Evolutionary conservation across 305 asterid genomes (phyloP).

Genomic region (Rubia tinctorum): DNA sequence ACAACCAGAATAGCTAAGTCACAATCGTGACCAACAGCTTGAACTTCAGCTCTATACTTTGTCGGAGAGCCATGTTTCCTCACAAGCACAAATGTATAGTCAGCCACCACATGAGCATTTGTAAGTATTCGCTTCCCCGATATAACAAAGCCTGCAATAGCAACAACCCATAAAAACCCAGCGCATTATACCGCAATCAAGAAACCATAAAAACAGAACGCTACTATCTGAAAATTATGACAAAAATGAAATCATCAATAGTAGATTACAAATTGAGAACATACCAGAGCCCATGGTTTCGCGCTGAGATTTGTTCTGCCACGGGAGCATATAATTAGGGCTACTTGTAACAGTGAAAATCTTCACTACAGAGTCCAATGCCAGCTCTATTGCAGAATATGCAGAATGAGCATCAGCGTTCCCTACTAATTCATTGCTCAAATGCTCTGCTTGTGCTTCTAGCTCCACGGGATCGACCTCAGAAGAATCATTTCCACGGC

Average conservation of each 20-base stretch:
- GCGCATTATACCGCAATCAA: background rate
- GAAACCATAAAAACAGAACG: background rate
- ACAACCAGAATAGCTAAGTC: constrained; percentile 89
- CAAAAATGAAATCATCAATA: background rate
- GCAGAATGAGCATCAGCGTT: constrained; percentile 23
- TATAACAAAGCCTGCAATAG: constrained; percentile 67
- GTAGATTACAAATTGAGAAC: background rate
- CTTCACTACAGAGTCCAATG: constrained; percentile 92
- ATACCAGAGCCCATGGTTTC: constrained; percentile 95
- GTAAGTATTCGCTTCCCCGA: constrained; percentile 80
- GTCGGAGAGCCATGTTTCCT: constrained; percentile 94
- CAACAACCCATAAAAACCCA: background rate
- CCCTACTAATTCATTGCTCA: constrained; percentile 36
- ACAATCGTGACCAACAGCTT: constrained; percentile 95
- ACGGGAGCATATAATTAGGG: constrained; percentile 83
- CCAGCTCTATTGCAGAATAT: constrained; percentile 68
- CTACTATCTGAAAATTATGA: background rate
- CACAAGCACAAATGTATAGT: constrained; percentile 89
- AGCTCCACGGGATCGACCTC: background rate
- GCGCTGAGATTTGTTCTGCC: constrained; percentile 97
- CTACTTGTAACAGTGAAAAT: constrained; percentile 84
- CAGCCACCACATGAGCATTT: constrained; percentile 98
- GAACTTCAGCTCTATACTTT: constrained; percentile 74
- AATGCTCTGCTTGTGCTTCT: background rate
- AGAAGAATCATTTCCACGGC: constrained; percentile 4